These are phyloP conservation scores for Heliamphora exappendiculata DNA, from an alignment of 148 eudicot species.

Conservation along the genomic window DNA sequence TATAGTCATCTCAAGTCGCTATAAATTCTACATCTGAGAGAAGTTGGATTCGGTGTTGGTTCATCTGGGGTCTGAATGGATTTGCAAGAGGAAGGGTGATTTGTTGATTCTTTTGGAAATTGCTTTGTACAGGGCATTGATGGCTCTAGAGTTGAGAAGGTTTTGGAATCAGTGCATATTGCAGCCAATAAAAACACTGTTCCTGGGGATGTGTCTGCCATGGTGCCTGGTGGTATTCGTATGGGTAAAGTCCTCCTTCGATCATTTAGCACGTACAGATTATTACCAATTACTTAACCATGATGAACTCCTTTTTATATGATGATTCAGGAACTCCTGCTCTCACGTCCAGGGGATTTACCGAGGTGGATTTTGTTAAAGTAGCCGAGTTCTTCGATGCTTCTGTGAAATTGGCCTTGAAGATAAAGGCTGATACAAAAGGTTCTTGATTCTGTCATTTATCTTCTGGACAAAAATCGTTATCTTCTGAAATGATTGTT, in stretches of 20 bases:
- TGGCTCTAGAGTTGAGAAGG: constrained; percentile 99
- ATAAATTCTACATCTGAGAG: neutral
- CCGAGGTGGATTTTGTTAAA: constrained; percentile 86
- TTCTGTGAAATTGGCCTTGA: constrained; percentile 78
- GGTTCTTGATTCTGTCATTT: constrained; percentile 30
- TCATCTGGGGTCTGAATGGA: neutral
- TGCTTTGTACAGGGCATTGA: constrained; percentile 73
- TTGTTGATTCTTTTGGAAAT: neutral
- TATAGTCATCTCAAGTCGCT: neutral
- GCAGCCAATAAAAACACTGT: constrained; percentile 99
- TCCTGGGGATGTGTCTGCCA: constrained; percentile 99
- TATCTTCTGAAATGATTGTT: neutral
- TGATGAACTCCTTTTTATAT: neutral
- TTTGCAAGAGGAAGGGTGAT: neutral
- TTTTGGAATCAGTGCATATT: constrained; percentile 89
- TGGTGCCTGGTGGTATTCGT: constrained; percentile 99
- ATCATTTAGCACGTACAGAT: neutral
- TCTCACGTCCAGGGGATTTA: constrained; percentile 88
- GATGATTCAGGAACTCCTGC: constrained; percentile 79
- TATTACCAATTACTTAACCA: neutral
- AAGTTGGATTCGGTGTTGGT: neutral
- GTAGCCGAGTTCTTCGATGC: constrained; percentile 94
- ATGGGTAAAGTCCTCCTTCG: constrained; percentile 55
- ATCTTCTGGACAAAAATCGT: neutral
- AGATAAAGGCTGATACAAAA: constrained; percentile 72